Base-by-base conservation (phyloP, 805 yeast species). In the Suhomyces kilbournensis region DNA sequence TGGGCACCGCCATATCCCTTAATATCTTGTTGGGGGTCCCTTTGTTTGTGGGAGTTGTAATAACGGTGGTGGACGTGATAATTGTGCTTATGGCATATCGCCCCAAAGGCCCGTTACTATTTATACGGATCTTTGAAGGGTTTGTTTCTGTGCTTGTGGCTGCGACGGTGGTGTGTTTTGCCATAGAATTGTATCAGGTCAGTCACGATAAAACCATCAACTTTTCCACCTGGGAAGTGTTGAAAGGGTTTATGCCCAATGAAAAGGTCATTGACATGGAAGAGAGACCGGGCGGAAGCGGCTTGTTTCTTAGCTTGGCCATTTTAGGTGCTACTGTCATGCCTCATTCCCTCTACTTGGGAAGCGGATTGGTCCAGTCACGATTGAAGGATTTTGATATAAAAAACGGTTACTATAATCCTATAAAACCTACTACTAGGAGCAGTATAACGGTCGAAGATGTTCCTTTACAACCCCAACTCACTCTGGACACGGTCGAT, bases 1-100 rank as follows among this genome's bases (percentile, higher is more conserved):
- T 94, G 23, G 99, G 99, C n/a, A 90, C 97, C 3, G 97, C 98
- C 3, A 90, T 93, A 52, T 86, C 98, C 0, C 77, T 93, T 52
- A 90, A 94, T 60, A 90, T 93, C 51, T 71, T 94, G 43, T 83
- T 92, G 65, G 79, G 81, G 2, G 74, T 94, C 7, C 98, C 98
- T 0, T 72, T 94, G 17, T 77, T 89, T 7, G 76, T 83, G 4
- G 99, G 99, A 32, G 96, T 93, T 14, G 70, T 90, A 3, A 68
- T 93, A 48, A 93, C 98, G 0, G 85, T 90, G 20, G 71, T 90
- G 3, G 99, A 93, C 62, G 97, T 93, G 6, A 67, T 93, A 51
- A 76, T 93, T 42, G 96, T 93, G 1, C 72, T 94, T 30, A 78
- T 90, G 81, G 96, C 96, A 0, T 93, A 94, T 67, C 80, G 86